Conservation (phyloP, 176 grass and related monocot species). For the Hyparrhenia diplandra region DNA sequence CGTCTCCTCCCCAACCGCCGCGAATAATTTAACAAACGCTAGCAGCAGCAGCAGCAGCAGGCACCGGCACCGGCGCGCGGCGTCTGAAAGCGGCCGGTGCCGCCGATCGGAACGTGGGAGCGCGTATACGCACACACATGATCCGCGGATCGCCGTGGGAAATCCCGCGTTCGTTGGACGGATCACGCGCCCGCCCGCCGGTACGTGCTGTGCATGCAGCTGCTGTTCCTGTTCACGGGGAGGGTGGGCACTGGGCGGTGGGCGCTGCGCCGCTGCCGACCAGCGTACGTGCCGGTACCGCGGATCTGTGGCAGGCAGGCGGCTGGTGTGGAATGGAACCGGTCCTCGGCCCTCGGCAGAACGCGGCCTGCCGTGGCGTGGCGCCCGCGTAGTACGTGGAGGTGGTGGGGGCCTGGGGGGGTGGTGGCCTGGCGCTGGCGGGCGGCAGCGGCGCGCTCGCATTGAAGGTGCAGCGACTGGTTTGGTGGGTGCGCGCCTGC, state of each 20-base stretch:
- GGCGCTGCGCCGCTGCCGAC: constrained; percentile 3
- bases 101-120: no score
- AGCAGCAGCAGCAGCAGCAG: no score
- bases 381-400: background rate
- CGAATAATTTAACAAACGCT: background rate
- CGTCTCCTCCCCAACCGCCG: background rate
- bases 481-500: constrained; percentile 27
- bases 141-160: background rate
- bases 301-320: constrained; percentile 16
- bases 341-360: background rate
- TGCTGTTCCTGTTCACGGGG: background rate
- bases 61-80: background rate
- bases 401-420: no score
- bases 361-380: background rate
- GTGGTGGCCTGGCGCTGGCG: background rate
- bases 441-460: background rate
- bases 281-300: constrained; percentile 18
- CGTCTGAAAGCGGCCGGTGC: constrained; percentile 8
- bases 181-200: background rate
- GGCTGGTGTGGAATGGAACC: background rate
- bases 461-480: constrained; percentile 19
- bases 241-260: no score
- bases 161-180: background rate
- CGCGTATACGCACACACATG: background rate
- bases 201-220: background rate